Evolutionary conservation across 768 basidiomycete species (phyloP).

Genomic region (Lentinula aciculospora): DNA sequence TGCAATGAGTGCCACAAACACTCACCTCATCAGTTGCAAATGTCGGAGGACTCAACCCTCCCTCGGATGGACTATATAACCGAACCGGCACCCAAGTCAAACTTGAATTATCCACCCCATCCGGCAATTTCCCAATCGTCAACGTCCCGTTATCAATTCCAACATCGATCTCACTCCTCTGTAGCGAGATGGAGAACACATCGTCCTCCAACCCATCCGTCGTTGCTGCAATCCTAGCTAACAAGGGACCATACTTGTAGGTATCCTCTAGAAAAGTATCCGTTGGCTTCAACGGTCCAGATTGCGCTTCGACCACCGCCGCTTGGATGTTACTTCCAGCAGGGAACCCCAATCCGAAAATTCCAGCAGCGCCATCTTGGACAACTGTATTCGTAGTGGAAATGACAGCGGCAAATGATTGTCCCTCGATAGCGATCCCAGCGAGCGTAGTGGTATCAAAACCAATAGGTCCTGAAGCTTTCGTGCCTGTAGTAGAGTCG

Average conservation of each 20-base stretch:
- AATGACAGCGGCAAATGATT: conserved; percentile 52
- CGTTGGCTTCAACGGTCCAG: conserved; percentile 16
- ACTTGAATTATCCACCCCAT: conserved; percentile 44
- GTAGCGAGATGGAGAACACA: conserved; percentile 51
- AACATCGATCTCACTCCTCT: conserved; percentile 55
- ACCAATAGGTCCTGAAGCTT: conserved; percentile 51
- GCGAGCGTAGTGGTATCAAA: conserved; percentile 49
- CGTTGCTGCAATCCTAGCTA: conserved; percentile 40
- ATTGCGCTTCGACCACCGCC: conserved; percentile 19
- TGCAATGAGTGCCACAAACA: no score
- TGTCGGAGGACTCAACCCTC: conserved; percentile 47
- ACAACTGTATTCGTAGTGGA: conserved; percentile 55
- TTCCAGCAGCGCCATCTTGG: conserved; percentile 50
- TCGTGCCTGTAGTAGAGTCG: conserved; percentile 63
- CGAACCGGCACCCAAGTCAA: conserved; percentile 68
- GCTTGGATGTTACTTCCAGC: conserved; percentile 42
- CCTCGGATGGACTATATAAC: conserved; percentile 44
- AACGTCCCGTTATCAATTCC: conserved; percentile 51
- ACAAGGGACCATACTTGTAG: conserved; percentile 35
- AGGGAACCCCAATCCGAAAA: conserved; percentile 68
- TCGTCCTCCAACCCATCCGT: conserved; percentile 35
- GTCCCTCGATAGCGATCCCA: conserved; percentile 40
- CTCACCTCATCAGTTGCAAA: conserved; percentile 58
- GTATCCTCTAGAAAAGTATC: conserved; percentile 32
- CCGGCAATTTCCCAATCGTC: conserved; percentile 59